Evolutionary conservation across 2,329 filamentous ascomycete genomes (phyloP).

Genomic region (Aspergillaceae sp.): DNA sequence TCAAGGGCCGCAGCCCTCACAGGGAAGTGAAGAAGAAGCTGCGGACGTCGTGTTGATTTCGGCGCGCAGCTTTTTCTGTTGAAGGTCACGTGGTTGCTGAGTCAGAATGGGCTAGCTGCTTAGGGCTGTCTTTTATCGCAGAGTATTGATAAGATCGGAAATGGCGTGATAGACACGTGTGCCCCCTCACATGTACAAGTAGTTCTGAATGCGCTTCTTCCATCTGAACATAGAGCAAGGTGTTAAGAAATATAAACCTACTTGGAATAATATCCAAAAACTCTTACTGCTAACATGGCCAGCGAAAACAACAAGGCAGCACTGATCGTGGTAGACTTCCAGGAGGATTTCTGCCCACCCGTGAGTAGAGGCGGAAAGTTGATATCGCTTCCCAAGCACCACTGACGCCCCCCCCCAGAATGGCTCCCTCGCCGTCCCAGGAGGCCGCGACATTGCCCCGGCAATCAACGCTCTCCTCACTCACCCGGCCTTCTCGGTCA

Average conservation of each 20-base stretch:
- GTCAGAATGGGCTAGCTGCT: background rate
- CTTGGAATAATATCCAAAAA: too few species aligned
- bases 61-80: background rate
- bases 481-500: conserved; percentile 58
- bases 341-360: conserved; percentile 91
- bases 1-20: conserved; percentile 26
- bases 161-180: too few species aligned
- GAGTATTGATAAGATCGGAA: too few species aligned
- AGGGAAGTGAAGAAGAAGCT: conserved; percentile 7
- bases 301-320: conserved; percentile 23
- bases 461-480: conserved; percentile 66
- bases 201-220: too few species aligned
- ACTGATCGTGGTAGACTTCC: conserved; percentile 75
- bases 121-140: background rate
- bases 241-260: too few species aligned
- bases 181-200: too few species aligned
- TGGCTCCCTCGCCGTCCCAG: conserved; percentile 73
- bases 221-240: too few species aligned
- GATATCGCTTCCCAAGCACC: background rate
- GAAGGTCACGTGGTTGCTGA: background rate
- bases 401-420: conserved; percentile 43
- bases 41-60: background rate
- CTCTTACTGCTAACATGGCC: too few species aligned
- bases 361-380: conserved; percentile 42
- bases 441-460: conserved; percentile 61